Percentiles rank a stretch among this genome's conserved stretches.
Evolutionary conservation across 2,329 filamentous ascomycete species (phyloP).

Genomic region (Sclerotinia spermophila): DNA sequence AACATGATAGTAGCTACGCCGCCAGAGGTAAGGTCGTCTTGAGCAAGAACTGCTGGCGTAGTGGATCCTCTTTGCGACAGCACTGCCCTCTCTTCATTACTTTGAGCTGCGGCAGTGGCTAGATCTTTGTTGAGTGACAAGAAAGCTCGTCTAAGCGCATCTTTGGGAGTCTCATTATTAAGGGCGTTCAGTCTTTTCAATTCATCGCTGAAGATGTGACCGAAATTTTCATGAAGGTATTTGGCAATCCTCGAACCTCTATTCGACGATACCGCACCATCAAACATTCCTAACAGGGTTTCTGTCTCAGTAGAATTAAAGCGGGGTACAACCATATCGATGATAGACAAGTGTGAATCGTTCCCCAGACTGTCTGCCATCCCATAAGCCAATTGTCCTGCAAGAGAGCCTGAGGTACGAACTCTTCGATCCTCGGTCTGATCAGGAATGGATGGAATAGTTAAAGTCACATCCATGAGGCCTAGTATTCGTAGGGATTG

Average conservation of each 20-base stretch:
- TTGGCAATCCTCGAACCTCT: constrained; percentile 95
- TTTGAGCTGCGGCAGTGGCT: constrained; percentile 76
- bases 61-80: constrained; percentile 67
- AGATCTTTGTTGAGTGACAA: constrained; percentile 90
- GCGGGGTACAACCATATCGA: constrained; percentile 90
- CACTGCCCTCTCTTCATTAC: constrained; percentile 68
- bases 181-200: constrained; percentile 67
- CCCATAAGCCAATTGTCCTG: constrained; percentile 87
- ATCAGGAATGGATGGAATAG: constrained; percentile 87
- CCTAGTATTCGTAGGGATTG: constrained; percentile 82
- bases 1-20: constrained; percentile 91
- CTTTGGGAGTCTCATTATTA: constrained; percentile 69
- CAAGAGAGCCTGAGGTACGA: constrained; percentile 90
- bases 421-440: constrained; percentile 94
- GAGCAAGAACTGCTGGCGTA: constrained; percentile 72
- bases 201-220: constrained; percentile 76
- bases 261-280: constrained; percentile 83
- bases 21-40: constrained; percentile 85
- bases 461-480: constrained; percentile 96
- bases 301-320: constrained; percentile 89
- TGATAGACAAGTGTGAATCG: constrained; percentile 90
- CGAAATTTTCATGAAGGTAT: constrained; percentile 94
- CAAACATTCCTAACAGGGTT: constrained; percentile 90
- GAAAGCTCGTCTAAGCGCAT: constrained; percentile 84
- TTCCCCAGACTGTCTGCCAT: constrained; percentile 95